Conservation (phyloP, 495 filamentous ascomycete genomes). For the Aspergillus homomorphus region DNA sequence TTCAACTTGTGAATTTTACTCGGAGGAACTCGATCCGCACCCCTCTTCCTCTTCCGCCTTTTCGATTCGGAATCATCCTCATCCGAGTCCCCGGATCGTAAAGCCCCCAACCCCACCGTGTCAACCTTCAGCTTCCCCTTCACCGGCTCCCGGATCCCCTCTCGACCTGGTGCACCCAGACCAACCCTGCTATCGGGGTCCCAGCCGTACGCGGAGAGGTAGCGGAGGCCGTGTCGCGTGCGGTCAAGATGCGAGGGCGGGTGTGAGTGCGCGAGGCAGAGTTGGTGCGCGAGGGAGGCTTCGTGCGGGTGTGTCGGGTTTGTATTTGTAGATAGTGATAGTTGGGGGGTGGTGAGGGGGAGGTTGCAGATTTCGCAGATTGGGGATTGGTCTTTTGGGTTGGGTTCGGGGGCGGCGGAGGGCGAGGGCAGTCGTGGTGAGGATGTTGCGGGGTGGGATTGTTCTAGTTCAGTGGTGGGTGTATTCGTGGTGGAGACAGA, state of each 20-base stretch:
- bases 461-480: slow-evolving; percentile 11
- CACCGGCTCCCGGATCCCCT: slow-evolving; percentile 74
- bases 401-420: slow-evolving; percentile 3
- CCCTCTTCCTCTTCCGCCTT: slow-evolving; percentile 33
- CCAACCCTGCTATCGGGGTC: slow-evolving; percentile 77
- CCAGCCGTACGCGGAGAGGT: slow-evolving; percentile 79
- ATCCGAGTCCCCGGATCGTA: slow-evolving; percentile 26
- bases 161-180: slow-evolving; percentile 61
- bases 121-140: slow-evolving; percentile 71
- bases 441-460: background rate
- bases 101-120: slow-evolving; percentile 66
- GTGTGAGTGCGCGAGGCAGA: slow-evolving; percentile 74
- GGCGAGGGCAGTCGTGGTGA: slow-evolving; percentile 4
- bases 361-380: slow-evolving; percentile 59
- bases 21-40: slow-evolving; percentile 26
- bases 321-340: background rate
- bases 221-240: slow-evolving; percentile 68
- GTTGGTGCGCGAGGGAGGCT: slow-evolving; percentile 75
- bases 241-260: slow-evolving; percentile 83
- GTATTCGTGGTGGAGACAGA: slow-evolving; percentile 6
- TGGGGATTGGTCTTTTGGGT: slow-evolving; percentile 3
- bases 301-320: slow-evolving; percentile 50
- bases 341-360: slow-evolving; percentile 34
- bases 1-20: slow-evolving; percentile 59
- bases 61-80: slow-evolving; percentile 24